Conservation (phyloP, 805 yeast genomes). For the Middelhovenomyces tepae region DNA sequence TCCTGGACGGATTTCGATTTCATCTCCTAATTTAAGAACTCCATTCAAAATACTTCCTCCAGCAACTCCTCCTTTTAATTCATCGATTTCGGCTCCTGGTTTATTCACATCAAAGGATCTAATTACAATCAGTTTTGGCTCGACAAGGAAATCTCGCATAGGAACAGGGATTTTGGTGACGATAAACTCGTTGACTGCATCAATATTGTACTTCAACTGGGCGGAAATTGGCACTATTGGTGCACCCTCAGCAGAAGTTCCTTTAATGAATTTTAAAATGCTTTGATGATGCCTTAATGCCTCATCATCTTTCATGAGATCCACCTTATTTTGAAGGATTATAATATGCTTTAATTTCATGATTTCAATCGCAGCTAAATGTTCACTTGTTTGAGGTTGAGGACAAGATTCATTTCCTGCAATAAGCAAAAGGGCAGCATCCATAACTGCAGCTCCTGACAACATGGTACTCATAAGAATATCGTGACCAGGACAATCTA, state of each 20-base stretch:
- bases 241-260: slow-evolving; percentile 98
- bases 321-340: slow-evolving; percentile 95
- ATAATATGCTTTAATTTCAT: slow-evolving; percentile 97
- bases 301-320: slow-evolving; percentile 93
- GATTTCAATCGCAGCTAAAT: slow-evolving; percentile 98
- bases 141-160: slow-evolving; percentile 84
- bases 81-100: slow-evolving; percentile 97
- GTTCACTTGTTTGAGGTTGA: slow-evolving; percentile 99
- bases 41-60: slow-evolving; percentile 98
- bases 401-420: slow-evolving; percentile 99
- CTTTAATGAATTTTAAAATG: slow-evolving; percentile 84
- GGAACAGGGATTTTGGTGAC: slow-evolving; percentile 96
- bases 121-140: slow-evolving; percentile 92
- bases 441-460: slow-evolving; percentile 99
- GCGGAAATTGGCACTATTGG: slow-evolving; percentile 99
- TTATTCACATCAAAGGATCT: slow-evolving; percentile 98
- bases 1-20: slow-evolving; percentile 98
- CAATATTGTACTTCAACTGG: slow-evolving; percentile 95
- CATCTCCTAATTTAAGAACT: slow-evolving; percentile 95
- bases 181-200: slow-evolving; percentile 95
- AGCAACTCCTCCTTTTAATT: slow-evolving; percentile 98
- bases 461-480: slow-evolving; percentile 99
- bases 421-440: slow-evolving; percentile 89
- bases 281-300: slow-evolving; percentile 95
- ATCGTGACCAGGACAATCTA: slow-evolving; percentile 99